Evolutionary conservation across 768 basidiomycete species (phyloP), one percentile per base, ranked within the genome.

Genomic region (Strobilomyces echinocephalus): DNA sequence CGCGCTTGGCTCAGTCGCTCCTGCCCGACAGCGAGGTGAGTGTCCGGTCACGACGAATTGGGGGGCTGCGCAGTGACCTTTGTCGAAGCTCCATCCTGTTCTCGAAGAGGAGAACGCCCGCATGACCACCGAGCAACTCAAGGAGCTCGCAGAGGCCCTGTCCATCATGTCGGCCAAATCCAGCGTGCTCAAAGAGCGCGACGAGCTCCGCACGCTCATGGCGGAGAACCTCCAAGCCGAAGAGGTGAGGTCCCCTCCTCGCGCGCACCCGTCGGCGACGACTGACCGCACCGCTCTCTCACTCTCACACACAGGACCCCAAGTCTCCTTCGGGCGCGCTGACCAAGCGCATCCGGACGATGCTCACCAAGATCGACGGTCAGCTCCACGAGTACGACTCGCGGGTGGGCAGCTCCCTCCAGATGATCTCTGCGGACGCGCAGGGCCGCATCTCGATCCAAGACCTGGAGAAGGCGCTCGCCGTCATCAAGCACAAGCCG

Each of bases 61-160:
- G 4, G 14, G 21, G 34, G 24, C 10, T 18, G 24, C 46, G 52
- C 2, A 52, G 11, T 46, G 20, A 43, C 45, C 15, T 12, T 30
- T 16, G 5, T 40, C 15, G 5, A 54, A 90, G 87, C 75, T 91
- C 42, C 70, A 83, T 42, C 80, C 84, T n/a, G 83, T 89, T 56
- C 18, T 58, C 4, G 63, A 82, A 53, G 75, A 79, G 45, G 85
- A 83, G 30, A 83, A 87, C 60, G 93, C 92, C n/a, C 86, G 92
- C 41, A 97, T 99, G 95, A 98, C 94, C 2, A 83, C 88, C 10
- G 95, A 98, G 63, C 95, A 99, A 63, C 79, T 99, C 21, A 88
- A 87, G 65, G 97, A 99, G 71, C 81, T 99, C 35, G 87, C 87
- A 36, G 94, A 95, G 59, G 94, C 95, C 2, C 74, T 98, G 52